Evolutionary conservation across 2,329 filamentous ascomycete species (phyloP).

Genomic region (Zasmidium citrigriseum): DNA sequence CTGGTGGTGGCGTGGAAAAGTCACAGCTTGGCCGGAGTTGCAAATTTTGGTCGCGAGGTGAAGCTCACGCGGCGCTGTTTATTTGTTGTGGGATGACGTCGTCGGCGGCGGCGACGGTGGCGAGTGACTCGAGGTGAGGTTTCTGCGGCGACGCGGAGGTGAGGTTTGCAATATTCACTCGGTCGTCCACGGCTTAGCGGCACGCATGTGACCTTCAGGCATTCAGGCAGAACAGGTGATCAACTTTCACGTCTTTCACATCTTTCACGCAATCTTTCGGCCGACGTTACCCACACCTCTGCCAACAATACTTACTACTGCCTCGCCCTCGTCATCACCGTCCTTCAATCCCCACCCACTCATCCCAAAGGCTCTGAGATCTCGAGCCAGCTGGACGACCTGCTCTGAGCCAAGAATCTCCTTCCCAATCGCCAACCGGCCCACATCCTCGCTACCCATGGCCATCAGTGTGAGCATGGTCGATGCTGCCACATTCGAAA

Average conservation of each 20-base stretch:
- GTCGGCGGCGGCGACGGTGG: background rate
- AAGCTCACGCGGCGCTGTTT: background rate
- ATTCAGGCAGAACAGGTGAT: background rate
- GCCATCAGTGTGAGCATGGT: slow-evolving; percentile 89
- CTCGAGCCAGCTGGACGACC: slow-evolving; percentile 76
- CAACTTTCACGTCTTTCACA: background rate
- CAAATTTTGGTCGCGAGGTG: background rate
- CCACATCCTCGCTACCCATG: slow-evolving; percentile 96
- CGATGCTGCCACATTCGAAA: slow-evolving; percentile 67
- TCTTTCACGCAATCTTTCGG: slow-evolving; percentile 69
- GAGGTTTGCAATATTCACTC: background rate
- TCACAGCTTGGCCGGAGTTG: background rate
- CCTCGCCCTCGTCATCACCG: slow-evolving; percentile 61
- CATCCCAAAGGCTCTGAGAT: slow-evolving; percentile 84
- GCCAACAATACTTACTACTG: slow-evolving; percentile 89
- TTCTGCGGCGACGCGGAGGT: background rate
- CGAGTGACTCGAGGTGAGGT: background rate
- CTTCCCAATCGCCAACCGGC: slow-evolving; percentile 76
- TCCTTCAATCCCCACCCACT: slow-evolving; percentile 89
- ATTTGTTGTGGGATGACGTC: background rate
- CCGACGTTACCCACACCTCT: slow-evolving; percentile 93
- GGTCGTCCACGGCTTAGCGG: background rate
- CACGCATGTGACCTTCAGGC: background rate
- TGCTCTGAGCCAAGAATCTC: slow-evolving; percentile 81
- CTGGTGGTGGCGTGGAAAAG: too few relatives aligned